Base-by-base conservation (phyloP, 2,329 filamentous ascomycete species). In the Xylaria multiplex region DNA sequence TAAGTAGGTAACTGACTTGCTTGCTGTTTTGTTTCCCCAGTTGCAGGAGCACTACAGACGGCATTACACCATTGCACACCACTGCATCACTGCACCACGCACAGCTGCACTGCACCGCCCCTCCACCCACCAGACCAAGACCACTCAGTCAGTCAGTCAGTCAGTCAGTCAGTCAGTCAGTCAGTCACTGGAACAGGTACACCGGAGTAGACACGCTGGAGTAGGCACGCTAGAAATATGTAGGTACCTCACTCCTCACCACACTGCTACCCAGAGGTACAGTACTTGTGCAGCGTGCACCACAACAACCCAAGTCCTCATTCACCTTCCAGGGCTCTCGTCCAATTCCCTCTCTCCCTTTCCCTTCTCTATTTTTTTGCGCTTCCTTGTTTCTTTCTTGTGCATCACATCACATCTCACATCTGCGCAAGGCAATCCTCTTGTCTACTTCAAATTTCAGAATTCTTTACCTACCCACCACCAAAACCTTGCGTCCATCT, bases 221-320 rank as follows among this genome's bases (percentile, higher is more conserved):
- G 27, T 5, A 27, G 27, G 5, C 27, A 27, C 27, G 5, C 27
- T 5, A 5, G 27, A 27, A 27, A 19, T 19, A 19, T 19, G 19
- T 27, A 40, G 37, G 37, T 40, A 40, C 37, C 11, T 37, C 19
- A 19, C 19, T 19, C 19, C 35, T 27, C 35, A 53, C 61, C 61
- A 40, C 48, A 30, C 40, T 54, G 19, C 19, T 19, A 19, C 19
- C 19, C 19, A 19, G 19, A 40, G 46, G 56, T 35, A 59, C 22
- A n/a, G 11, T 50, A 22, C 59, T 9, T 30, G 40, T 27, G 55
- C 43, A 53, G 50, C 50, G 50, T 60, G 66, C 71, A 67, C 71
- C 69, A 71, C 70, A 69, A 69, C 70, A 73, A 69, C 67, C 61
- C 70, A 66, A 71, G 63, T 59, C 63, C 62, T 68, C 59, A 60